These are phyloP conservation scores for Penicillium argentinense DNA, from an alignment of 495 filamentous ascomycete genomes.

Conservation along the genomic window DNA sequence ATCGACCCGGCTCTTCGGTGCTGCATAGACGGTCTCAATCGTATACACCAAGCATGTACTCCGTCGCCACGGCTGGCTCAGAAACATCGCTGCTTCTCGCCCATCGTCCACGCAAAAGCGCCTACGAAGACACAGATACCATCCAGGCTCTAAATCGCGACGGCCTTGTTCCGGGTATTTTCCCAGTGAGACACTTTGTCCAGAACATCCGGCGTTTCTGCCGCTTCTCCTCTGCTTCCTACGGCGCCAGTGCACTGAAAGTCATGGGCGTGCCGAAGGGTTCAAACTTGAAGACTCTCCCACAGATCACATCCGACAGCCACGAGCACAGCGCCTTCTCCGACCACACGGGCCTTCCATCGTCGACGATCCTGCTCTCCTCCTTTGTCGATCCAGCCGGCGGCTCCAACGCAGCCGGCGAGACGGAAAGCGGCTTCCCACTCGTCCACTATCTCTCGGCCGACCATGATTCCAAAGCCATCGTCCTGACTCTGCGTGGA, in stretches of 20 bases:
- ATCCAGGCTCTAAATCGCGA: conserved; percentile 55
- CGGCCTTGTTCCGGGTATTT: conserved; percentile 61
- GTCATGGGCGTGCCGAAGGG: conserved; percentile 64
- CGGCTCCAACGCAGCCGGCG: conserved; percentile 67
- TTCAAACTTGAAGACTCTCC: conserved; percentile 38
- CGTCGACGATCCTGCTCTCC: conserved; percentile 68
- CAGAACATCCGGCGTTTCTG: conserved; percentile 73
- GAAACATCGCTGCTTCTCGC: conserved; percentile 64
- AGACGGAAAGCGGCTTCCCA: conserved; percentile 72
- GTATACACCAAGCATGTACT: conserved; percentile 66
- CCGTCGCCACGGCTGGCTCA: conserved; percentile 62
- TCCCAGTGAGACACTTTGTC: conserved; percentile 65
- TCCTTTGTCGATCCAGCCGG: conserved; percentile 76
- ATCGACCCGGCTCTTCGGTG: conserved; percentile 31
- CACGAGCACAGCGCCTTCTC: conserved; percentile 72
- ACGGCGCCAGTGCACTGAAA: conserved; percentile 68
- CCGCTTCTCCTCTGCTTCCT: conserved; percentile 75
- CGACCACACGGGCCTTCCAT: conserved; percentile 64
- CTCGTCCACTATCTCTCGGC: conserved; percentile 77
- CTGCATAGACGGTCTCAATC: conserved; percentile 34
- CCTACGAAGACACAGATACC: conserved; percentile 55
- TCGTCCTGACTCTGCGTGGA: conserved; percentile 73
- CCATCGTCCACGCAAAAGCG: conserved; percentile 49
- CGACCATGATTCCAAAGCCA: conserved; percentile 74
- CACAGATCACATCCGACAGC: conserved; percentile 42